These are phyloP conservation scores for Nicotiana benthamiana DNA, from an alignment of 257 asterid species.

Conservation along the genomic window DNA sequence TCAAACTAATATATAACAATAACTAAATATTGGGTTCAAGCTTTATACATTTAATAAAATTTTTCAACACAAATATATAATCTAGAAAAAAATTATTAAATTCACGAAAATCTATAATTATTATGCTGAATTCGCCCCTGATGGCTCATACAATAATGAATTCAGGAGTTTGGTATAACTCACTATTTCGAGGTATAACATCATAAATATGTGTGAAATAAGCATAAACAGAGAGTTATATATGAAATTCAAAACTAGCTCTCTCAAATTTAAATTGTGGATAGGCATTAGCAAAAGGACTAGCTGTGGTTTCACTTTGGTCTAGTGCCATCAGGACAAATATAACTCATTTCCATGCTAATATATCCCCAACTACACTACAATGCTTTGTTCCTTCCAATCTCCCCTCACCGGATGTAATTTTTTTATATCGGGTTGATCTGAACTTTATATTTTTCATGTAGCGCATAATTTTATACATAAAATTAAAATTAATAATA, in stretches of 20 bases:
- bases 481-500: too few relatives aligned
- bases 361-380: background rate
- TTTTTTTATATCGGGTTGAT: too few relatives aligned
- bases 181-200: background rate
- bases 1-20: too few relatives aligned
- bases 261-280: too few relatives aligned
- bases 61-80: too few relatives aligned
- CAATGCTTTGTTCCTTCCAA: background rate
- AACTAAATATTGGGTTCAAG: too few relatives aligned
- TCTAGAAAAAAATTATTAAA: too few relatives aligned
- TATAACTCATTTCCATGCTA: slow-evolving; percentile 12
- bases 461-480: too few relatives aligned
- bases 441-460: too few relatives aligned
- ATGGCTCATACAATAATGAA: background rate
- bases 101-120: too few relatives aligned
- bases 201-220: background rate
- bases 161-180: background rate
- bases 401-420: background rate
- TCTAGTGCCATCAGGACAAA: slow-evolving; percentile 13
- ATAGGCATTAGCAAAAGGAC: background rate
- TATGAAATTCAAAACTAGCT: background rate
- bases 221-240: background rate
- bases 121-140: too few relatives aligned
- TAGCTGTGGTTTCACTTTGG: background rate
- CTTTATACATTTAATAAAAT: too few relatives aligned